These are phyloP conservation scores for Teratosphaeria epicoccoides DNA, from an alignment of 2,329 filamentous ascomycete genomes.

Conservation along the genomic window DNA sequence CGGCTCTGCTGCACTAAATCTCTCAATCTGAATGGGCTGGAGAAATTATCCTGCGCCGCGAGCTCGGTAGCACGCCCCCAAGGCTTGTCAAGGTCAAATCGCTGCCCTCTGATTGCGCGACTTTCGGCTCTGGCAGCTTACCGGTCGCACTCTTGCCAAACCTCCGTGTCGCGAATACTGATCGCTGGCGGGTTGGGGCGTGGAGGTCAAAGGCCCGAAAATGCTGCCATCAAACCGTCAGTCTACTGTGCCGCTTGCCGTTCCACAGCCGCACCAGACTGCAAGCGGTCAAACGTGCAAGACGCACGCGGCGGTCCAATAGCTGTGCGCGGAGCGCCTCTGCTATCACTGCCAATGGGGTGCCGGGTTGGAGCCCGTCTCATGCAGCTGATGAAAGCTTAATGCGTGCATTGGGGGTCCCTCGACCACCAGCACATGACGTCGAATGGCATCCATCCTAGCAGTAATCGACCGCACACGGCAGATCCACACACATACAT, in stretches of 20 bases:
- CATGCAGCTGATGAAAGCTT: neutral
- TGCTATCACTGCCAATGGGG: neutral
- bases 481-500: neutral
- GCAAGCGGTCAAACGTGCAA: neutral
- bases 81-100: neutral
- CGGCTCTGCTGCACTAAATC: neutral
- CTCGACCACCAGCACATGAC: neutral
- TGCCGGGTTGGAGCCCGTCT: neutral
- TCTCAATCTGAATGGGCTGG: neutral
- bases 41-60: neutral
- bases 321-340: neutral
- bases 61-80: neutral
- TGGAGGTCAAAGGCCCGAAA: constrained; percentile 9
- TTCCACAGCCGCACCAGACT: neutral
- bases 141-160: neutral
- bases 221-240: constrained; percentile 3
- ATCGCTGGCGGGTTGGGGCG: constrained; percentile 1
- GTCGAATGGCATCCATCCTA: neutral
- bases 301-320: neutral
- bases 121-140: neutral
- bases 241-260: constrained; percentile 1
- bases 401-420: neutral
- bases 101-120: constrained; percentile 1
- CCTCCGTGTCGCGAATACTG: neutral
- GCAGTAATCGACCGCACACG: neutral